Evolutionary conservation across 768 basidiomycete species (phyloP).

Genomic region (Tulasnella calospora): DNA sequence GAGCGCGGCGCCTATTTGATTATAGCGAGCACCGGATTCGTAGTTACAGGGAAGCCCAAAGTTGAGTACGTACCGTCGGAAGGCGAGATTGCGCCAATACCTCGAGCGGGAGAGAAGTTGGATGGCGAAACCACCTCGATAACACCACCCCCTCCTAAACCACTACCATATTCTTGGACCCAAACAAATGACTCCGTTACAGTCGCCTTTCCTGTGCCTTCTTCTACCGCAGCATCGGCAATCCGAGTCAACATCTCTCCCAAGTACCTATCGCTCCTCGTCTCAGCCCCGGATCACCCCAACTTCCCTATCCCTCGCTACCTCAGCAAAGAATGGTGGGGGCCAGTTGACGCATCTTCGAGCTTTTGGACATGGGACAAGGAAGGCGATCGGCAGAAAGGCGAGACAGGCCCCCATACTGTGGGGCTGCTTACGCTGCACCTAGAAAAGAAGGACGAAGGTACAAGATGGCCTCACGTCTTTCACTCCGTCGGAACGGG

Average conservation of each 20-base stretch:
- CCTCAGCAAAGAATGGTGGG: conserved; percentile 69
- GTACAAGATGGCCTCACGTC: conserved; percentile 80
- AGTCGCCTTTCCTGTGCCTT: conserved; percentile 76
- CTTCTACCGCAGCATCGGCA: conserved; percentile 53
- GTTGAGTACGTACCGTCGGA: conserved; percentile 52
- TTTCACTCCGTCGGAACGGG: conserved; percentile 51
- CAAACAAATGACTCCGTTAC: conserved; percentile 81
- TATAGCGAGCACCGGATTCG: conserved; percentile 16
- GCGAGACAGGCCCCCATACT: background rate
- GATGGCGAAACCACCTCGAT: conserved; percentile 38
- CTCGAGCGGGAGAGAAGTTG: conserved; percentile 55
- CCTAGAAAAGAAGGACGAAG: conserved; percentile 79
- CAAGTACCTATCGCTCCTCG: conserved; percentile 59
- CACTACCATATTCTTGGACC: conserved; percentile 88
- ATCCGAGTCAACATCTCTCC: conserved; percentile 66
- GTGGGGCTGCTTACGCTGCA: conserved; percentile 71
- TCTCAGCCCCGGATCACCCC: conserved; percentile 33
- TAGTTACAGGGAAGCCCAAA: background rate
- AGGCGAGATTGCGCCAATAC: conserved; percentile 67
- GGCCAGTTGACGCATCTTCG: conserved; percentile 63
- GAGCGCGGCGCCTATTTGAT: background rate
- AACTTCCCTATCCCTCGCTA: conserved; percentile 50
- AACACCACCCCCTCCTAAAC: conserved; percentile 42
- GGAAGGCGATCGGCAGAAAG: conserved; percentile 57
- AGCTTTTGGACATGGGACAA: conserved; percentile 93